These are phyloP conservation scores for Cymodocea nodosa DNA, from an alignment of 116 monocot species.

Conservation along the genomic window DNA sequence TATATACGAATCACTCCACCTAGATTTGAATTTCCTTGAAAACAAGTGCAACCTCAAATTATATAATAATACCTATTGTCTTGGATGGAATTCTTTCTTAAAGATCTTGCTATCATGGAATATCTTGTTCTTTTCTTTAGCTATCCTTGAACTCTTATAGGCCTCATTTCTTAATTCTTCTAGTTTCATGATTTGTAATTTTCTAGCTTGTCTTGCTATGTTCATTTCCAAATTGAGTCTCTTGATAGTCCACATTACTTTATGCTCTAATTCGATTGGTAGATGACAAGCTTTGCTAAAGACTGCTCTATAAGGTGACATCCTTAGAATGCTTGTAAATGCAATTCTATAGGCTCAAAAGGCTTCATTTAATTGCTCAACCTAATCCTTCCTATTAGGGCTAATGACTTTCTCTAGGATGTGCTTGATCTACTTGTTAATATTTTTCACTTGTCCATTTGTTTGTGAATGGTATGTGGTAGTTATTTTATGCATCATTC, in stretches of 20 bases:
- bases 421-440: neutral
- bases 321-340: neutral
- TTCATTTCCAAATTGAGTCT: neutral
- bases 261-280: neutral
- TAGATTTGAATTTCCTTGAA: too few species aligned
- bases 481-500: too few species aligned
- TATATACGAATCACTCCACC: too few species aligned
- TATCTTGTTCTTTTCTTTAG: neutral
- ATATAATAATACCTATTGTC: neutral
- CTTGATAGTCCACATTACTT: neutral
- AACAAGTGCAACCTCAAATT: neutral
- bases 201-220: neutral
- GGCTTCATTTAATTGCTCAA: neutral
- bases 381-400: conserved; percentile 3
- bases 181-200: neutral
- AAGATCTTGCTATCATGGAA: neutral
- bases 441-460: too few species aligned
- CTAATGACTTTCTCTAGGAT: conserved; percentile 4
- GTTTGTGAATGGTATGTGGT: too few species aligned
- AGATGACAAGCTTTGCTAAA: neutral
- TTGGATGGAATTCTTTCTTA: neutral
- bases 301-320: neutral
- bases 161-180: neutral
- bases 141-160: neutral
- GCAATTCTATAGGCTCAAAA: conserved; percentile 3